A percentile compares a stretch with the other conserved stretches of the same genome.
These are phyloP conservation scores for Penicillium lagena DNA, from an alignment of 495 filamentous ascomycete genomes.

Conservation along the genomic window DNA sequence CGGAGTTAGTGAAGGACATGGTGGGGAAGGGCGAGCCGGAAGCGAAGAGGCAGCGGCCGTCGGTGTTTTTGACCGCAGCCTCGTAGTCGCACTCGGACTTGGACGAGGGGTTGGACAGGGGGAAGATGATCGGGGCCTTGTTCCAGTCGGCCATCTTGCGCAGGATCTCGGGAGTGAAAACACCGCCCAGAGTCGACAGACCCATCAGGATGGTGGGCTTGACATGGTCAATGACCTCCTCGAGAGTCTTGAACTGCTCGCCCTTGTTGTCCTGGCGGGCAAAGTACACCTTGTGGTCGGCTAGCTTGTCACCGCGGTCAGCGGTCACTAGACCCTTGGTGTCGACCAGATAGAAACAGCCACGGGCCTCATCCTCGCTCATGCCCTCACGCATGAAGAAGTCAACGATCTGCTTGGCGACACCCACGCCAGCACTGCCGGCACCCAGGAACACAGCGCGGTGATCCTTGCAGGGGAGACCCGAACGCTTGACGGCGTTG, in stretches of 20 bases:
- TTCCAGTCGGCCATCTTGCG: slow-evolving; percentile 78
- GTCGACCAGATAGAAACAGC: slow-evolving; percentile 97
- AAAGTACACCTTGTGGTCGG: slow-evolving; percentile 98
- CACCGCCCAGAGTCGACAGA: slow-evolving; percentile 86
- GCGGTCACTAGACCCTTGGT: slow-evolving; percentile 91
- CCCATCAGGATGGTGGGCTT: slow-evolving; percentile 92
- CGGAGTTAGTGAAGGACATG: slow-evolving; percentile 51
- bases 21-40: slow-evolving; percentile 88
- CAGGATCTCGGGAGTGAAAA: slow-evolving; percentile 86
- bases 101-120: slow-evolving; percentile 86
- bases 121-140: slow-evolving; percentile 82
- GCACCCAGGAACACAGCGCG: slow-evolving; percentile 94
- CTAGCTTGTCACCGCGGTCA: slow-evolving; percentile 89
- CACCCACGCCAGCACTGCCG: slow-evolving; percentile 90
- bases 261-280: slow-evolving; percentile 88
- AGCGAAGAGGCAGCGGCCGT: slow-evolving; percentile 87
- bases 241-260: slow-evolving; percentile 80
- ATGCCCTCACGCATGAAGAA: slow-evolving; percentile 91
- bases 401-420: slow-evolving; percentile 93
- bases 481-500: slow-evolving; percentile 84
- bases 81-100: slow-evolving; percentile 98
- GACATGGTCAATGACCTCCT: slow-evolving; percentile 88
- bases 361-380: slow-evolving; percentile 81
- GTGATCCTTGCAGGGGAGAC: slow-evolving; percentile 81
- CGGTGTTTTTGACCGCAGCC: slow-evolving; percentile 80